These are phyloP conservation scores for Entoloma clypeatum DNA, from an alignment of 1,284 basidiomycete genomes.

Conservation along the genomic window DNA sequence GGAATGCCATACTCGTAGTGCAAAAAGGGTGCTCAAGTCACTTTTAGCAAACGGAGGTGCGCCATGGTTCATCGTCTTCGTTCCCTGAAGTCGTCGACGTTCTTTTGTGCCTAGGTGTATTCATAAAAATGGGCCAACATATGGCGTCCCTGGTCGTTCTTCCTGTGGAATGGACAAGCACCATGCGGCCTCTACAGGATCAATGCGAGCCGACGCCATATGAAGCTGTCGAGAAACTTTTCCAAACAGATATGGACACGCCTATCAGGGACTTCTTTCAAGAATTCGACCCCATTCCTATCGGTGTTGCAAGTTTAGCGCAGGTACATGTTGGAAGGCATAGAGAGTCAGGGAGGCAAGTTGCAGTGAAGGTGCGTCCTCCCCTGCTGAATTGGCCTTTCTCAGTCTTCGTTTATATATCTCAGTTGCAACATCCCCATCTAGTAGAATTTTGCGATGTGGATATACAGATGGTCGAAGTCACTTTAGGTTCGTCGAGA, in stretches of 20 bases:
- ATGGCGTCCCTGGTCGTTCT: constrained; percentile 72
- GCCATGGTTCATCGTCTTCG: constrained; percentile 21
- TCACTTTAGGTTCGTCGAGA: constrained; percentile 53
- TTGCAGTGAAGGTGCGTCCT: constrained; percentile 81
- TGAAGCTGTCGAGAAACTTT: constrained; percentile 64
- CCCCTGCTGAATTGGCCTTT: constrained; percentile 7
- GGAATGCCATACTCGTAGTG: constrained; percentile 79
- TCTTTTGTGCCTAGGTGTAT: constrained; percentile 55
- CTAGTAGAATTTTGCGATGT: constrained; percentile 89
- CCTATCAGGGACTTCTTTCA: constrained; percentile 67
- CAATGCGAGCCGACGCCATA: constrained; percentile 79
- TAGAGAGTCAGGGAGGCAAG: constrained; percentile 63
- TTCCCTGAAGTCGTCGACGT: constrained; percentile 3
- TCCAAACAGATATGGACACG: constrained; percentile 69
- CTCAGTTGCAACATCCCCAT: constrained; percentile 88
- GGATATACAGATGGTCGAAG: constrained; percentile 85
- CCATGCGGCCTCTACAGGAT: constrained; percentile 75
- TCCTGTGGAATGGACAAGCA: constrained; percentile 76
- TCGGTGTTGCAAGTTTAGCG: constrained; percentile 92
- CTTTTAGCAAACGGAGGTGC: constrained; percentile 83
- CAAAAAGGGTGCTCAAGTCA: constrained; percentile 71
- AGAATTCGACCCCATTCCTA: constrained; percentile 85
- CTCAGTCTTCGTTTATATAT: constrained; percentile 3
- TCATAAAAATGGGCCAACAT: constrained; percentile 93
- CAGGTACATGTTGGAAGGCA: constrained; percentile 91